A percentile compares a stretch with the other conserved stretches of the same genome.
Evolutionary conservation across 2,329 filamentous ascomycete species (phyloP).

Genomic region (Cadophora sp.): DNA sequence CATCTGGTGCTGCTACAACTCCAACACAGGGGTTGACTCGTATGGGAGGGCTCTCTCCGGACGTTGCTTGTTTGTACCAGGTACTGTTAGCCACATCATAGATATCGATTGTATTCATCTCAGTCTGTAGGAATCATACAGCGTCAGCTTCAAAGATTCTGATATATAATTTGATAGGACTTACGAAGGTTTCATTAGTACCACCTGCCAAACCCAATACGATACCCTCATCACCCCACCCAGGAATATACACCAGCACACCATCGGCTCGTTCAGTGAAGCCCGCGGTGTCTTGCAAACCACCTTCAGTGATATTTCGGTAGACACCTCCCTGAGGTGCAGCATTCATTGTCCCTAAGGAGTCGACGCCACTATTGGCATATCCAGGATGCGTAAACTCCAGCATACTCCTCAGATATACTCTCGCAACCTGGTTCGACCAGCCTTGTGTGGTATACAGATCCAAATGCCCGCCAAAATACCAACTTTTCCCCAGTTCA

Average conservation of each 20-base stretch:
- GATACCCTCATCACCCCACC: slow-evolving; percentile 74
- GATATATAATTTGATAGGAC: slow-evolving; percentile 40
- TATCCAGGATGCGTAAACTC: slow-evolving; percentile 79
- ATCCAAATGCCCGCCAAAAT: slow-evolving; percentile 81
- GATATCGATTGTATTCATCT: slow-evolving; percentile 75
- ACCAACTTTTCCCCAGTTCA: slow-evolving; percentile 74
- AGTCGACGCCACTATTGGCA: slow-evolving; percentile 66
- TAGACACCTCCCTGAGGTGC: slow-evolving; percentile 69
- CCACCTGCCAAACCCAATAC: slow-evolving; percentile 76
- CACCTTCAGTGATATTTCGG: slow-evolving; percentile 76
- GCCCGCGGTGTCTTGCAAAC: slow-evolving; percentile 67
- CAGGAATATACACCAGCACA: slow-evolving; percentile 74
- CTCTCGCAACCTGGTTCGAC: slow-evolving; percentile 66
- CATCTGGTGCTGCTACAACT: slow-evolving; percentile 72
- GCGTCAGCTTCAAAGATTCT: slow-evolving; percentile 38
- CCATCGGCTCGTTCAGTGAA: slow-evolving; percentile 80
- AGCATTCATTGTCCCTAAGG: slow-evolving; percentile 57
- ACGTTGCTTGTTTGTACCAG: slow-evolving; percentile 78
- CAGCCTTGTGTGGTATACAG: slow-evolving; percentile 62
- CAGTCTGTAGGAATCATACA: slow-evolving; percentile 51
- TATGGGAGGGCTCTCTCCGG: slow-evolving; percentile 65
- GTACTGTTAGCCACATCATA: slow-evolving; percentile 74
- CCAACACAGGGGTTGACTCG: slow-evolving; percentile 77
- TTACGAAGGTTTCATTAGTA: slow-evolving; percentile 70
- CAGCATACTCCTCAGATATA: slow-evolving; percentile 76